phyloP scores from a whole-genome alignment of 345 rosid species.

The Pistacia integerrima region DNA sequence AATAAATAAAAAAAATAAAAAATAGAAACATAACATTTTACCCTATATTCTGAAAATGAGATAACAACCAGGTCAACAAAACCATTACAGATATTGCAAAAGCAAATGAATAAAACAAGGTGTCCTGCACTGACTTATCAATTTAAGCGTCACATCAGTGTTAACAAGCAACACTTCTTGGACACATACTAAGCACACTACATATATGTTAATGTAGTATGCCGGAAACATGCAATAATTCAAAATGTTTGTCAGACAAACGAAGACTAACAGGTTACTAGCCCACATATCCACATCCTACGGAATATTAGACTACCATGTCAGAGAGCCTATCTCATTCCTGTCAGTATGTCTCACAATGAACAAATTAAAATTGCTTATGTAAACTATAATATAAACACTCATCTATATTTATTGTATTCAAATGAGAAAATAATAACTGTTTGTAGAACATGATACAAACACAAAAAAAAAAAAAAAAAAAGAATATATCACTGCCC shows the following conservation, averaged over 20 bases:
- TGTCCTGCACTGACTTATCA: neutral
- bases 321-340: neutral
- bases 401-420: neutral
- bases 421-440: constrained; percentile 10
- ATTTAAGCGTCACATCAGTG: neutral
- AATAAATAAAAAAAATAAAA: neutral
- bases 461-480: neutral
- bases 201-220: neutral
- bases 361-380: neutral
- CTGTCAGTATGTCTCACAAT: constrained; percentile 1
- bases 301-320: neutral
- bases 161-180: neutral
- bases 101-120: neutral
- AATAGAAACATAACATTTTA: neutral
- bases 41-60: neutral
- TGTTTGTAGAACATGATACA: constrained; percentile 2
- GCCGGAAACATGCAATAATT: neutral
- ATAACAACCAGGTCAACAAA: neutral
- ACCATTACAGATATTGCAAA: neutral
- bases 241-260: neutral
- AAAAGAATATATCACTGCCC: neutral
- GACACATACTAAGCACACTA: neutral
- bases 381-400: neutral
- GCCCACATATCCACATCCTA: neutral
- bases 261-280: neutral